Percentiles rank a stretch among this genome's conserved stretches.
phyloP scores from a whole-genome alignment of 2,329 filamentous ascomycete genomes.

The Scedosporium aurantiacum region DNA sequence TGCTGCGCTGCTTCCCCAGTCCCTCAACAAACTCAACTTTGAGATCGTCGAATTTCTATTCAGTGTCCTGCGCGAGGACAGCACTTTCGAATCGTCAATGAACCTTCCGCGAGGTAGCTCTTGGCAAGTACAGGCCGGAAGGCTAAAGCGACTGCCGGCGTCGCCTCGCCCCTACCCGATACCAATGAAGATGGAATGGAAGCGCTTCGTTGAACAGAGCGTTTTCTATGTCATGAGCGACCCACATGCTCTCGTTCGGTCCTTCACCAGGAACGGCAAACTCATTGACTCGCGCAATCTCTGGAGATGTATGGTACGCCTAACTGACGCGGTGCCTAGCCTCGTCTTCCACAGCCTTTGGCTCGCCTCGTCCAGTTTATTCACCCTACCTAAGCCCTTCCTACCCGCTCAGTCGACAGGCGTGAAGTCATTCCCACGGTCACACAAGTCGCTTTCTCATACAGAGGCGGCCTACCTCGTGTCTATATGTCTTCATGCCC shows the following conservation, averaged over 20 bases:
- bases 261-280: slow-evolving; percentile 42
- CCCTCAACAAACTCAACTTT: slow-evolving; percentile 40
- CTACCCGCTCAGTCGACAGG: slow-evolving; percentile 28
- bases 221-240: slow-evolving; percentile 53
- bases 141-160: slow-evolving; percentile 3
- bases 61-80: slow-evolving; percentile 46
- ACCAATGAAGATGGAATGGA: slow-evolving; percentile 38
- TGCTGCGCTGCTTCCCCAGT: slow-evolving; percentile 37
- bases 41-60: slow-evolving; percentile 50
- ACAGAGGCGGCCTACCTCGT: slow-evolving; percentile 40
- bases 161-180: slow-evolving; percentile 15
- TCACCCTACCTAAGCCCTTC: slow-evolving; percentile 38
- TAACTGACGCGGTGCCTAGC: slow-evolving; percentile 45
- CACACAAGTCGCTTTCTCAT: slow-evolving; percentile 29
- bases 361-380: slow-evolving; percentile 47
- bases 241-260: slow-evolving; percentile 40
- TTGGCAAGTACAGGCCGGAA: slow-evolving; percentile 5
- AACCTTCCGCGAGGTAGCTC: slow-evolving; percentile 5
- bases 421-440: slow-evolving; percentile 23
- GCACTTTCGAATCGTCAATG: slow-evolving; percentile 33
- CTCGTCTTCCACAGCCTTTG: slow-evolving; percentile 55
- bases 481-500: slow-evolving; percentile 51
- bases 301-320: slow-evolving; percentile 51
- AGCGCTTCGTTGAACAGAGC: slow-evolving; percentile 50
- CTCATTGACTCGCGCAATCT: slow-evolving; percentile 49